These are phyloP conservation scores for Ruellia speciosa DNA, from an alignment of 305 asterid species.

Conservation along the genomic window DNA sequence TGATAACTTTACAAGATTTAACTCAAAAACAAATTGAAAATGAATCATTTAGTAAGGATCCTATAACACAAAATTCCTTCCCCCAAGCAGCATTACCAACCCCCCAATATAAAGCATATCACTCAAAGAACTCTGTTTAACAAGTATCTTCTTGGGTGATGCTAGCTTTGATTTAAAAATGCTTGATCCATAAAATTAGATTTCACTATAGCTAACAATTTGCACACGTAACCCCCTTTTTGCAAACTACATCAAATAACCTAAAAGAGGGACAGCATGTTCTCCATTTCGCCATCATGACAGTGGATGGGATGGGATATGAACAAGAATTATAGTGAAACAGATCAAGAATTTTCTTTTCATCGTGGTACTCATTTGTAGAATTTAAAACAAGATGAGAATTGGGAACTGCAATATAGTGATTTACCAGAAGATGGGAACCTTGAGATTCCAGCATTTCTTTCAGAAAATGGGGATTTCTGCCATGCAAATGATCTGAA, in stretches of 20 bases:
- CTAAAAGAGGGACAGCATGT: too few relatives aligned
- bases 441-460: conserved; percentile 38
- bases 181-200: too few relatives aligned
- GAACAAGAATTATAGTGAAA: too few relatives aligned
- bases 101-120: not conserved
- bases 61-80: too few relatives aligned
- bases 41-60: not conserved
- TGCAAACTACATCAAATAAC: too few relatives aligned
- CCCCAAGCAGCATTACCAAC: too few relatives aligned
- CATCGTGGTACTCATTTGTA: conserved; percentile 12
- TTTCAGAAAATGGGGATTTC: conserved; percentile 72
- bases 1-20: not conserved
- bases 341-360: conserved; percentile 6
- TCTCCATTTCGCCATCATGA: too few relatives aligned
- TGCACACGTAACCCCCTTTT: too few relatives aligned
- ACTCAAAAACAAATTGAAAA: not conserved
- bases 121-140: not conserved
- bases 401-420: conserved; percentile 11
- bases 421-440: conserved; percentile 50
- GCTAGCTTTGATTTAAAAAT: too few relatives aligned
- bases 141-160: not conserved
- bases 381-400: conserved; percentile 11
- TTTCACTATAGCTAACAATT: too few relatives aligned
- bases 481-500: conserved; percentile 54
- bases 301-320: too few relatives aligned